A percentile compares a stretch with the other conserved stretches of the same genome.
phyloP scores from a whole-genome alignment of 2,329 filamentous ascomycete species.

The Lecanicillium sp. region DNA sequence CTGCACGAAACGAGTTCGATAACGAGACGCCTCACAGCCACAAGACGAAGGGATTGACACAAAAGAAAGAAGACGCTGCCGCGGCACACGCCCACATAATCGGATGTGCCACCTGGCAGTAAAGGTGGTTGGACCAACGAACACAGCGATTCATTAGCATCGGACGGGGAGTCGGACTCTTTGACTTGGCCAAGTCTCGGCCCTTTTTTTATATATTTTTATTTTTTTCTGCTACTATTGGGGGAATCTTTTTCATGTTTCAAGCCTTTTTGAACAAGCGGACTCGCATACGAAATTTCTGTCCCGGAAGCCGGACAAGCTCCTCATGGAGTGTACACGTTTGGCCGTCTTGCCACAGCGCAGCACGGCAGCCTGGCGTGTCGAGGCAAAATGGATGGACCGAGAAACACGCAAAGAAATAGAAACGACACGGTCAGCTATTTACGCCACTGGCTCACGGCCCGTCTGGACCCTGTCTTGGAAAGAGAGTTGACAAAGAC shows the following conservation, averaged over 20 bases:
- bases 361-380: too few relatives aligned
- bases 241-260: constrained; percentile 12
- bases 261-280: constrained; percentile 11
- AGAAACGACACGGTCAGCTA: not conserved
- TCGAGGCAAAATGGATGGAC: not conserved
- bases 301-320: not conserved
- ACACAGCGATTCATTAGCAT: constrained; percentile 29
- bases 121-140: constrained; percentile 16
- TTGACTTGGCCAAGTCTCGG: constrained; percentile 25
- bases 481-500: too few relatives aligned
- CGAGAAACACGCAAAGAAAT: not conserved
- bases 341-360: constrained; percentile 1
- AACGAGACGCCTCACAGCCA: constrained; percentile 5
- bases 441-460: not conserved
- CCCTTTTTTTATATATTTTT: constrained; percentile 18
- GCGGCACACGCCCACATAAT: constrained; percentile 2
- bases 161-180: constrained; percentile 34
- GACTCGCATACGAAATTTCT: constrained; percentile 7
- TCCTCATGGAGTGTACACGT: not conserved
- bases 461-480: too few relatives aligned
- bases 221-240: constrained; percentile 13
- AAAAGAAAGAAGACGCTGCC: constrained; percentile 7
- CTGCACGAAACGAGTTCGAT: constrained; percentile 4
- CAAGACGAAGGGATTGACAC: not conserved
- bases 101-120: constrained; percentile 1